Percentiles rank a stretch among this genome's conserved stretches.
These are phyloP conservation scores for Lactuca saligna DNA, from an alignment of 129 eudicot species.

Conservation along the genomic window DNA sequence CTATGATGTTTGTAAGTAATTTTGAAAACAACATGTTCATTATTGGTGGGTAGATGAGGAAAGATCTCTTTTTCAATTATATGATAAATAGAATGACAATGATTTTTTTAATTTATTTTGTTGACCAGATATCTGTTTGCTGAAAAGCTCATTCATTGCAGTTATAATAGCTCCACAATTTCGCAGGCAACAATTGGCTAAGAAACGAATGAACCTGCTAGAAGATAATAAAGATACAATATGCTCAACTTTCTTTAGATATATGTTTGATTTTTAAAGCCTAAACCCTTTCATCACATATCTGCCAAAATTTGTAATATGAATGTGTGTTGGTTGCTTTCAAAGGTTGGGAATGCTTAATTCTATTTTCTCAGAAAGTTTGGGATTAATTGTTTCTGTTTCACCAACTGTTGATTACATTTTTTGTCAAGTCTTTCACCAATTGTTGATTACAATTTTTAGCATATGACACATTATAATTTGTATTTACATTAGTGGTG, in stretches of 20 bases:
- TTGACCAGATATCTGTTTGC: too few species aligned
- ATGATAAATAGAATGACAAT: too few species aligned
- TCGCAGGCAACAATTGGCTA: too few species aligned
- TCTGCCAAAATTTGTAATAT: not conserved
- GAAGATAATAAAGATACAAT: slow-evolving; percentile 12
- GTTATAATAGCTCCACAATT: too few species aligned
- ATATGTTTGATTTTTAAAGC: slow-evolving; percentile 4
- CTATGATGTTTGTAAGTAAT: too few species aligned
- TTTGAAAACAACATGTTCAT: too few species aligned
- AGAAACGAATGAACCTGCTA: too few species aligned
- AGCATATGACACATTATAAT: not conserved
- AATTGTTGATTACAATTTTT: not conserved
- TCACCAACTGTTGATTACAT: not conserved
- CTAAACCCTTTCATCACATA: not conserved
- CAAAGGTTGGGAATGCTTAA: too few species aligned
- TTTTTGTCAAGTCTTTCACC: not conserved
- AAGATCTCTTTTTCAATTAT: too few species aligned
- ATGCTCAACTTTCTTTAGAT: not conserved
- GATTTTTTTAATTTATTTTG: too few species aligned
- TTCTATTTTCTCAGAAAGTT: not conserved
- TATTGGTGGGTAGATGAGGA: too few species aligned
- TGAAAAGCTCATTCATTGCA: too few species aligned
- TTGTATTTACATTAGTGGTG: not conserved
- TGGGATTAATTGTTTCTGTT: not conserved
- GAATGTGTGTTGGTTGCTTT: not conserved